Evolutionary conservation across 2,329 filamentous ascomycete genomes (phyloP).

Genomic region (Annulohypoxylon truncatum): DNA sequence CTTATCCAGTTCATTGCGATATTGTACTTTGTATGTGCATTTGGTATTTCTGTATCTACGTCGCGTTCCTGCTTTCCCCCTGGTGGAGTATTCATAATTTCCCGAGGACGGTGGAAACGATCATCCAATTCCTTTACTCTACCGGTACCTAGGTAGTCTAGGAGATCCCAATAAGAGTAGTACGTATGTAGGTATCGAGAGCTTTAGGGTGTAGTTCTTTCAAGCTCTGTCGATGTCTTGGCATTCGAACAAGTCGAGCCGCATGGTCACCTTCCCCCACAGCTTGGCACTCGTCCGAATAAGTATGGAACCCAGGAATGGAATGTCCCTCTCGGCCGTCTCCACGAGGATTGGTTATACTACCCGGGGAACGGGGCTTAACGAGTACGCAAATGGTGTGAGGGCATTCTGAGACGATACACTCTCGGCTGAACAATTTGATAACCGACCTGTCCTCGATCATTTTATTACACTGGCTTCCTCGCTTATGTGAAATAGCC

Average conservation of each 20-base stretch:
- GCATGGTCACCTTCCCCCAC: slow-evolving; percentile 20
- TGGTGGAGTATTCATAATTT: background rate
- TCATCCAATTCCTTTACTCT: background rate
- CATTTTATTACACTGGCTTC: background rate
- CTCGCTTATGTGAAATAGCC: slow-evolving; percentile 9
- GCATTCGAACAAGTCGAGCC: slow-evolving; percentile 26
- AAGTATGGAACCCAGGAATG: background rate
- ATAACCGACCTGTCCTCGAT: background rate
- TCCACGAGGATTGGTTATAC: background rate
- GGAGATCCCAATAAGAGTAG: background rate
- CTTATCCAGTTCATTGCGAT: background rate
- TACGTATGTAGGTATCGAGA: too few relatives aligned
- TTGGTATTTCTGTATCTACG: background rate
- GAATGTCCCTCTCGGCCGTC: background rate
- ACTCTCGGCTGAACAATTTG: background rate
- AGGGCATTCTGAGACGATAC: background rate
- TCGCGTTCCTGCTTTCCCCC: too few relatives aligned
- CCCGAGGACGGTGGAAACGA: background rate
- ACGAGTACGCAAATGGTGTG: background rate
- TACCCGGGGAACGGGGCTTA: background rate
- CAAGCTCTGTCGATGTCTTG: slow-evolving; percentile 30
- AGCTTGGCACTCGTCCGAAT: slow-evolving; percentile 19
- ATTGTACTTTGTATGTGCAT: background rate
- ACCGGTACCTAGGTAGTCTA: too few relatives aligned
- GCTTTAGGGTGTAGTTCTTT: slow-evolving; percentile 30